A percentile compares a stretch with the other conserved stretches of the same genome.
Conservation (phyloP, 1,139 yeast genomes). For the Pichia inconspicua region DNA sequence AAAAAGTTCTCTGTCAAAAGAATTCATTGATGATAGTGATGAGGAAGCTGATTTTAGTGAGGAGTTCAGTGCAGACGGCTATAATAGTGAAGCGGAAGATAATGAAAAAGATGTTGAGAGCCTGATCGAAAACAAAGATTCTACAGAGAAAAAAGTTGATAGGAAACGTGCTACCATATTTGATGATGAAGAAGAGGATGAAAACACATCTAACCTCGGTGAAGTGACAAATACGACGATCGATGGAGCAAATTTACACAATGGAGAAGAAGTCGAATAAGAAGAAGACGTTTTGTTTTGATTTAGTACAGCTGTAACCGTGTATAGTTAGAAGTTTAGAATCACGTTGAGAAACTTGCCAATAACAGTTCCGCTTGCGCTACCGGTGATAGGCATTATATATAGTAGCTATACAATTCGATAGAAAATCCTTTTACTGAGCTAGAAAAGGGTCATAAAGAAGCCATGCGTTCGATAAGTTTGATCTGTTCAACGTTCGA, state of each 20-base stretch:
- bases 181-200: slow-evolving; percentile 21
- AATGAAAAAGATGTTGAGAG: slow-evolving; percentile 2
- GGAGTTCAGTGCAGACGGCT: slow-evolving; percentile 18
- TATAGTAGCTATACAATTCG: too few relatives aligned
- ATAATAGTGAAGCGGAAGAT: slow-evolving; percentile 12
- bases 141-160: background rate
- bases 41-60: slow-evolving; percentile 29
- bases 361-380: too few relatives aligned
- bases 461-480: too few relatives aligned
- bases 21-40: slow-evolving; percentile 29
- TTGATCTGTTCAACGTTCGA: slow-evolving; percentile 18
- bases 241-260: background rate
- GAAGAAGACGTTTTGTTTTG: slow-evolving; percentile 15
- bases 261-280: slow-evolving; percentile 3
- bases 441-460: too few relatives aligned
- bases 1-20: slow-evolving; percentile 22
- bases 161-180: slow-evolving; percentile 14
- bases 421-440: too few relatives aligned
- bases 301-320: background rate
- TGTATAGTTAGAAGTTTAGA: background rate
- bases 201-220: slow-evolving; percentile 3
- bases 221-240: too few relatives aligned
- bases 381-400: too few relatives aligned
- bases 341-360: too few relatives aligned
- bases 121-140: slow-evolving; percentile 10